phyloP scores from a whole-genome alignment of 495 filamentous ascomycete species.

The Penicillium coffeae region DNA sequence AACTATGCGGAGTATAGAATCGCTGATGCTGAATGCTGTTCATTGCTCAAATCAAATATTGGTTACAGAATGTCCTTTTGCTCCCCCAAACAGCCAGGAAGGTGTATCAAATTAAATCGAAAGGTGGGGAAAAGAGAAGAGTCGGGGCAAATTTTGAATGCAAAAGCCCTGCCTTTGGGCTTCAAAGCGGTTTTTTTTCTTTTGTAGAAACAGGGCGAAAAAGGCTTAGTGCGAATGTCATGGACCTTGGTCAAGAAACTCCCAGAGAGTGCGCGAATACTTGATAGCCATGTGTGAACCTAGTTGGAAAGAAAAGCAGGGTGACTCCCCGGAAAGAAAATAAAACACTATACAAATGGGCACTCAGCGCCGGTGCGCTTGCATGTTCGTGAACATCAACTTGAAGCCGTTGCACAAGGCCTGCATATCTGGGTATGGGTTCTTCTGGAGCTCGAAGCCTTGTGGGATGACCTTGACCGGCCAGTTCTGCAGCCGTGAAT shows the following conservation, averaged over 20 bases:
- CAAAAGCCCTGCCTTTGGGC: conserved; percentile 14
- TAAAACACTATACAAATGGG: conserved; percentile 27
- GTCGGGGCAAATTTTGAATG: conserved; percentile 11
- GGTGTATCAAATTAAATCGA: conserved; percentile 26
- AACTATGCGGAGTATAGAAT: background rate
- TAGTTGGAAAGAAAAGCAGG: background rate
- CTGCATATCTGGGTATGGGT: conserved; percentile 87
- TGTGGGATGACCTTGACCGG: conserved; percentile 86
- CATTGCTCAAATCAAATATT: conserved; percentile 5
- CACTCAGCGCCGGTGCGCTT: conserved; percentile 30
- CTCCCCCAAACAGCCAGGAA: conserved; percentile 16
- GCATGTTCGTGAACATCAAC: conserved; percentile 56
- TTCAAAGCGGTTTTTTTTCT: conserved; percentile 11
- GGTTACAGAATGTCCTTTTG: conserved; percentile 18
- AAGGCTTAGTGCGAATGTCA: background rate
- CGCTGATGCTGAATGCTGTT: conserved; percentile 1
- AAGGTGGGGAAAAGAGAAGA: conserved; percentile 2
- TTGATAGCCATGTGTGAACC: background rate
- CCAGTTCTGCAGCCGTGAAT: conserved; percentile 71
- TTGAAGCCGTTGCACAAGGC: conserved; percentile 89
- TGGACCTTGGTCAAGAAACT: background rate
- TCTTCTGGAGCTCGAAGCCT: conserved; percentile 80
- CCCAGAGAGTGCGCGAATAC: background rate
- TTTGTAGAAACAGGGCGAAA: background rate
- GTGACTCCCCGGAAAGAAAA: conserved; percentile 1